phyloP scores from a whole-genome alignment of 495 filamentous ascomycete species.

The Podospora fimiseda region DNA sequence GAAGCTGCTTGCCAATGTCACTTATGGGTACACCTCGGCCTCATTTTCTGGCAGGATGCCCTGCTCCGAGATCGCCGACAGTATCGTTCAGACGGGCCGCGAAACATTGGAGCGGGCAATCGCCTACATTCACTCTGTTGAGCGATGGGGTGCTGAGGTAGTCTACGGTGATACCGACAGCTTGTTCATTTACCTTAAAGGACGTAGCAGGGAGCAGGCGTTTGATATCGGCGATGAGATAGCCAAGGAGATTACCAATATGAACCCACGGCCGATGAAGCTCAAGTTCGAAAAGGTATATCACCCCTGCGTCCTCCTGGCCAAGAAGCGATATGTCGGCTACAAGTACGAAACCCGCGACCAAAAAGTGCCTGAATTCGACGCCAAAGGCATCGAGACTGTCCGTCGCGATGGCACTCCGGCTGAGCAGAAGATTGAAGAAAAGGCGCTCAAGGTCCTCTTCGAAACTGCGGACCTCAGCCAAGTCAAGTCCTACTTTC shows the following conservation, averaged over 20 bases:
- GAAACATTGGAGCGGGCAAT: conserved; percentile 95
- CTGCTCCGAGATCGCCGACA: conserved; percentile 95
- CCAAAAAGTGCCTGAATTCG: conserved; percentile 82
- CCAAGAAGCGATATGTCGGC: conserved; percentile 97
- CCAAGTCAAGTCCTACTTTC: conserved; percentile 87
- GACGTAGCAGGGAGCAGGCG: conserved; percentile 77
- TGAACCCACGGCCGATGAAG: conserved; percentile 89
- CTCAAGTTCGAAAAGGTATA: conserved; percentile 99
- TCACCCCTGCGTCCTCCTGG: conserved; percentile 83
- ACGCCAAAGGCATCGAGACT: conserved; percentile 97
- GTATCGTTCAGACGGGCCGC: conserved; percentile 90
- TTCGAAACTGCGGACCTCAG: conserved; percentile 87
- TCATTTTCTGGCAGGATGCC: conserved; percentile 96
- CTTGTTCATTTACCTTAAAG: conserved; percentile 87
- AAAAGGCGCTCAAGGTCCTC: conserved; percentile 76
- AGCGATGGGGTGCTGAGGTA: conserved; percentile 87
- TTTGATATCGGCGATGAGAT: conserved; percentile 93
- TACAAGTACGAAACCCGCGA: conserved; percentile 85
- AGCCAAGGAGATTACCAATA: conserved; percentile 76
- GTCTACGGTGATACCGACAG: conserved; percentile 98
- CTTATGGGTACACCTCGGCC: conserved; percentile 95
- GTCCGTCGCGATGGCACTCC: conserved; percentile 91
- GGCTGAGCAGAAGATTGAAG: conserved; percentile 95
- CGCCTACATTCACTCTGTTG: conserved; percentile 80
- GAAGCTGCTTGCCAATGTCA: conserved; percentile 97